These are phyloP conservation scores for Sequoia sempervirens DNA, from an alignment of 75 land plant genomes.

Conservation along the genomic window DNA sequence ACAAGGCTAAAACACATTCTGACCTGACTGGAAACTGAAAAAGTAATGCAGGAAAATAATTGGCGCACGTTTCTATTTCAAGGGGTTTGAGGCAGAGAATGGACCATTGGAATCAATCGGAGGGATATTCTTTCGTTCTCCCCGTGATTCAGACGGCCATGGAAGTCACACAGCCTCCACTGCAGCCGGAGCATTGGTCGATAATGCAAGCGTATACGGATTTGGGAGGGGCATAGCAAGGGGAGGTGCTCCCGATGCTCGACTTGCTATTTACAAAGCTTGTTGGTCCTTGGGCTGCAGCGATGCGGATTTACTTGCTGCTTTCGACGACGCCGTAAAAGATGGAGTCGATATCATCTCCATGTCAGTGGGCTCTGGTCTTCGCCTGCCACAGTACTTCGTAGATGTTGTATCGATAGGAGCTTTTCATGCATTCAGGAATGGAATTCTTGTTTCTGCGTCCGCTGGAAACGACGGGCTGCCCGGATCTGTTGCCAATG, in stretches of 20 bases:
- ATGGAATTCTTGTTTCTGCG: slow-evolving; percentile 22
- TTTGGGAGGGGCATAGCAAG: slow-evolving; percentile 40
- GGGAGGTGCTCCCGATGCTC: slow-evolving; percentile 53
- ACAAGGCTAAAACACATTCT: background rate
- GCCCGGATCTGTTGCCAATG: slow-evolving; percentile 16
- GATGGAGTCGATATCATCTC: slow-evolving; percentile 73
- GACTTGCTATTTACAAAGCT: slow-evolving; percentile 63
- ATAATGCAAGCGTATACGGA: slow-evolving; percentile 36
- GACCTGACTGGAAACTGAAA: background rate
- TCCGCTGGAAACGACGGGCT: slow-evolving; percentile 38
- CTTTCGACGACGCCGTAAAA: slow-evolving; percentile 50
- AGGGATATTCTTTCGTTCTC: slow-evolving; percentile 26
- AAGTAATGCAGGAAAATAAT: slow-evolving; percentile 32
- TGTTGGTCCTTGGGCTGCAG: slow-evolving; percentile 36
- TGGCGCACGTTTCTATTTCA: slow-evolving; percentile 35
- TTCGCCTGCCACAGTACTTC: slow-evolving; percentile 10
- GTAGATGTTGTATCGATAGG: slow-evolving; percentile 40
- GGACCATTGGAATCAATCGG: slow-evolving; percentile 28
- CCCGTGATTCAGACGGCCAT: slow-evolving; percentile 50
- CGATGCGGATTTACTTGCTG: background rate
- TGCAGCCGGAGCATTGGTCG: slow-evolving; percentile 39
- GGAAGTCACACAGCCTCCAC: slow-evolving; percentile 60
- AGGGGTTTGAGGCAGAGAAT: slow-evolving; percentile 30
- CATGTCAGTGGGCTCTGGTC: slow-evolving; percentile 20
- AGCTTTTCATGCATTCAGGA: slow-evolving; percentile 22